A percentile compares a stretch with the other conserved stretches of the same genome.
phyloP scores from a whole-genome alignment of 768 basidiomycete species.

The Chalciporus pseudorubinellus region DNA sequence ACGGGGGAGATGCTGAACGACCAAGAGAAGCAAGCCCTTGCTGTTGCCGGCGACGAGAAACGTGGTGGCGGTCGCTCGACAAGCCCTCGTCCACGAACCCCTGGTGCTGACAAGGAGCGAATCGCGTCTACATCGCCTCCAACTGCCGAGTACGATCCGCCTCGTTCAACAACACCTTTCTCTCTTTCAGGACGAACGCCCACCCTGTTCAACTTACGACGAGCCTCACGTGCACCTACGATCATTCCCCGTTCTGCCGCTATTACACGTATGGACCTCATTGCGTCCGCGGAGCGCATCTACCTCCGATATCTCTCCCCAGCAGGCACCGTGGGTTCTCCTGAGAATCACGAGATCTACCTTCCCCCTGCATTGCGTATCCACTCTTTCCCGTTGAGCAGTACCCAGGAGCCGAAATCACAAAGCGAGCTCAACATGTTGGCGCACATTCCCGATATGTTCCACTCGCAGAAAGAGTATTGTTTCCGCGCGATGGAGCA shows the following conservation, averaged over 20 bases:
- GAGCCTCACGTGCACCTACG: conserved; percentile 87
- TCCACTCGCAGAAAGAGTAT: conserved; percentile 96
- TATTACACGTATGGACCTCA: conserved; percentile 85
- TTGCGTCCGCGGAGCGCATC: conserved; percentile 94
- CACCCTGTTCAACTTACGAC: conserved; percentile 70
- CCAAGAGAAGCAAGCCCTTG: conserved; percentile 66
- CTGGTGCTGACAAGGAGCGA: conserved; percentile 33
- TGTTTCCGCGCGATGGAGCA: conserved; percentile 96
- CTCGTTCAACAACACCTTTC: conserved; percentile 79
- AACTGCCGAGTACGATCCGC: conserved; percentile 45
- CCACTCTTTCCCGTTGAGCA: conserved; percentile 83
- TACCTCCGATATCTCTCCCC: conserved; percentile 92
- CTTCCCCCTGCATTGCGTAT: conserved; percentile 91
- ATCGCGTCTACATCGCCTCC: conserved; percentile 47
- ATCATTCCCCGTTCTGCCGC: conserved; percentile 90
- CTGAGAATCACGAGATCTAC: conserved; percentile 96
- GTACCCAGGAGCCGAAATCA: conserved; percentile 66
- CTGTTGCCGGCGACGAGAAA: conserved; percentile 42
- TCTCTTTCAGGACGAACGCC: conserved; percentile 73
- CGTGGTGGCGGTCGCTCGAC: conserved; percentile 58
- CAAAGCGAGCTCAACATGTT: conserved; percentile 66
- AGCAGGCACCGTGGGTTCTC: conserved; percentile 68
- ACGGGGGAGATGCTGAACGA: conserved; percentile 71
- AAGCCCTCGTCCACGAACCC: conserved; percentile 53
- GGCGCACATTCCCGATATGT: conserved; percentile 94